phyloP scores from a whole-genome alignment of 768 basidiomycete genomes.

The Suillus subaureus region DNA sequence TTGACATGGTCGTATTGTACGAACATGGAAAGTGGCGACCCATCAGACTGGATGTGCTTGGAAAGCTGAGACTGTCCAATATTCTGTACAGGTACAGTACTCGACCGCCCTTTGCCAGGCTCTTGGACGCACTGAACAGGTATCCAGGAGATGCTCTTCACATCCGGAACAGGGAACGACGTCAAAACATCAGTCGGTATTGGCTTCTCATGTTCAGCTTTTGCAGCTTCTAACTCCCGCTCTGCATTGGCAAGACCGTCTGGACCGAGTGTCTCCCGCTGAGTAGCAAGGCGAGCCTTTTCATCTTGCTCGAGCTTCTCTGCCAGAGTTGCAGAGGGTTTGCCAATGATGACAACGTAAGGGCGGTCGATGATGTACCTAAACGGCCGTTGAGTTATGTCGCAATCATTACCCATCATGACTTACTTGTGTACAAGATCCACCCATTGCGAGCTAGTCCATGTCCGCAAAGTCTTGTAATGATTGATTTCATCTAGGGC shows the following conservation, averaged over 20 bases:
- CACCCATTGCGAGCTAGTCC: slow-evolving; percentile 79
- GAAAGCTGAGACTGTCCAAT: slow-evolving; percentile 49
- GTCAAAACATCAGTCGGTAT: slow-evolving; percentile 83
- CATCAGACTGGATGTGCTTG: slow-evolving; percentile 69
- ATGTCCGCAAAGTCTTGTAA: slow-evolving; percentile 65
- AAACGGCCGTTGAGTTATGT: slow-evolving; percentile 8
- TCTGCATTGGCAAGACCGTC: slow-evolving; percentile 76
- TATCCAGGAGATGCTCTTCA: slow-evolving; percentile 92
- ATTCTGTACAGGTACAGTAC: slow-evolving; percentile 27
- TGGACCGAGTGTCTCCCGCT: slow-evolving; percentile 71
- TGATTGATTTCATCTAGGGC: slow-evolving; percentile 81
- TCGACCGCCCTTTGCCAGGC: slow-evolving; percentile 49
- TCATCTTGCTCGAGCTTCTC: slow-evolving; percentile 81
- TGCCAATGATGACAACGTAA: slow-evolving; percentile 78
- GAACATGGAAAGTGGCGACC: slow-evolving; percentile 76
- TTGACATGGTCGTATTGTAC: slow-evolving; percentile 93
- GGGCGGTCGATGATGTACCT: slow-evolving; percentile 82
- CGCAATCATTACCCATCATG: slow-evolving; percentile 1
- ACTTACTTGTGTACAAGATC: slow-evolving; percentile 72
- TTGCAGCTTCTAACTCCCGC: slow-evolving; percentile 74
- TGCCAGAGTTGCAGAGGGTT: slow-evolving; percentile 83
- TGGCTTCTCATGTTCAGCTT: slow-evolving; percentile 79
- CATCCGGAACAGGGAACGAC: slow-evolving; percentile 88
- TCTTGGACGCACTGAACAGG: slow-evolving; percentile 72
- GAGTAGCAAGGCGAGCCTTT: slow-evolving; percentile 71